Evolutionary conservation across 495 filamentous ascomycete species (phyloP), one percentile per base, ranked within the genome.

Genomic region (Penicillium cinerascens): DNA sequence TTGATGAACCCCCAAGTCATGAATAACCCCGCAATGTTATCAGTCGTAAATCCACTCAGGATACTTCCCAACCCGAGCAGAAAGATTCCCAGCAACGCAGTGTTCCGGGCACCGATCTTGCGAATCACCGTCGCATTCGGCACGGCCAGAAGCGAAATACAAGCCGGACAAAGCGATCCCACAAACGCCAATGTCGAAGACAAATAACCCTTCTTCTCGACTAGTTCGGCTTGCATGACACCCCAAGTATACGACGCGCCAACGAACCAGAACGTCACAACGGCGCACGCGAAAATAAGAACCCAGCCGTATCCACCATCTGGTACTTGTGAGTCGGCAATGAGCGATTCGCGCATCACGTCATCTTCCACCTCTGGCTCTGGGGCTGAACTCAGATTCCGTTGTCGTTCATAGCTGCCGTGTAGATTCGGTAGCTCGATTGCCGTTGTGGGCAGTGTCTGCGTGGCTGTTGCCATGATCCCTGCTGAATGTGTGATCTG

Each of bases 221-320:
- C 73, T 5, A 84, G 68, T 0, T 74, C 80, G 0, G 73, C 71
- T 56, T 84, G 82, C 33, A 84, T 63, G 1, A 85, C 67, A 13
- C 82, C 82, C 82, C 82, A 85, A 46, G 69, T 72, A 52, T 79
- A 79, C 8, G 70, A 72, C 0, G 67, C 74, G 17, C 81, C 80
- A 26, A 78, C 70, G 38, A 77, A 70, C 80, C 78, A 82, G 67
- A 78, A 86, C 3, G 75, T 74, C 10, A 82, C 43, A 0, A 78
- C 54, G 1, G 74, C 72, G 56, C 80, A 82, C 7, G 66, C 75
- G 27, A 55, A 63, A 44, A 84, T 77, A 4, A 84, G 69, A 15
- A 77, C 69, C 82, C 82, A 85, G 42, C 78, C 82, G 45, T 82
- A 78, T 15, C 81, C 82, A 15, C 81, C 81, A 29, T 85, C 81